A percentile compares a stretch with the other conserved stretches of the same genome.
phyloP scores from a whole-genome alignment of 148 eudicot genomes.

The Chenopodium album region DNA sequence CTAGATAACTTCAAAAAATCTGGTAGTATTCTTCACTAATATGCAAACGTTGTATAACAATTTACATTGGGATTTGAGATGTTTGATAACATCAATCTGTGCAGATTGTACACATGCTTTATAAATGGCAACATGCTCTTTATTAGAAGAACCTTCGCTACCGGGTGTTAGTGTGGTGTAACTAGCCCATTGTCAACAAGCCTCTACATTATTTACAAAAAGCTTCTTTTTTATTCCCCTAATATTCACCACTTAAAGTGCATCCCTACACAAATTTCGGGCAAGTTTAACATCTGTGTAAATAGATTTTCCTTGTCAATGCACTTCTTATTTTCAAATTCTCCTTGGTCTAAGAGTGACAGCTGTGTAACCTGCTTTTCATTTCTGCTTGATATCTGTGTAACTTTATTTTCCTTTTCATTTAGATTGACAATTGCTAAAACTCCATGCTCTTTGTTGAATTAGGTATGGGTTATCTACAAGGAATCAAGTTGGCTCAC shows the following conservation, averaged over 20 bases:
- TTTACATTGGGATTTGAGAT: not conserved
- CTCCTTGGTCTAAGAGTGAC: not conserved
- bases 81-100: not conserved
- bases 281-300: not conserved
- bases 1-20: no score
- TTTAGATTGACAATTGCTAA: not conserved
- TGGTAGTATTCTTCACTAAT: not conserved
- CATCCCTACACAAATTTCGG: not conserved
- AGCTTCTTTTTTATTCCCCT: not conserved
- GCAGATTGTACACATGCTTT: not conserved
- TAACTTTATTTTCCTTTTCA: no score
- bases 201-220: not conserved
- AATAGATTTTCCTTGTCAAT: not conserved
- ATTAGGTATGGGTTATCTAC: conserved; percentile 77
- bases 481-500: conserved; percentile 67
- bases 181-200: not conserved
- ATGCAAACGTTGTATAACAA: not conserved
- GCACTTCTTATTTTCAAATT: not conserved
- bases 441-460: conserved; percentile 5
- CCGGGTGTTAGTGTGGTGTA: not conserved
- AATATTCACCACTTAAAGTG: not conserved
- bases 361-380: no score
- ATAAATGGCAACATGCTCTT: not conserved
- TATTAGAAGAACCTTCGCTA: not conserved
- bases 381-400: no score